Conservation (phyloP, 345 rosid genomes). For the Gossypium arboreum region DNA sequence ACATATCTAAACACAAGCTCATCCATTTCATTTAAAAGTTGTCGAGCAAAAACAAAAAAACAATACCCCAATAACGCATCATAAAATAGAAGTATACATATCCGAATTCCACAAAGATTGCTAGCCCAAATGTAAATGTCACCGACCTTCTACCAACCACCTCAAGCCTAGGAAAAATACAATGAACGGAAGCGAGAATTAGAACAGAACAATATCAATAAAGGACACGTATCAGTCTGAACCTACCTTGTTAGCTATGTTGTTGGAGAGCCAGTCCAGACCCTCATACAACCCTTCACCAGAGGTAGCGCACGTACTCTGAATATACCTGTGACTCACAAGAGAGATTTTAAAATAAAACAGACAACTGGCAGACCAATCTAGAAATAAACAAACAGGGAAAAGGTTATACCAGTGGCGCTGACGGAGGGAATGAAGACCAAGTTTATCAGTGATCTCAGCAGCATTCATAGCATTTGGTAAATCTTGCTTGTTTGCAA, state of each 20-base stretch:
- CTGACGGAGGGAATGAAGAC: slow-evolving; percentile 79
- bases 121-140: not conserved
- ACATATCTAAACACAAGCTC: slow-evolving; percentile 14
- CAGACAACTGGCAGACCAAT: not conserved
- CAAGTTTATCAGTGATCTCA: slow-evolving; percentile 80
- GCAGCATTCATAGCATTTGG: slow-evolving; percentile 89
- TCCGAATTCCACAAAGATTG: slow-evolving; percentile 4
- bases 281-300: slow-evolving; percentile 84
- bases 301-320: slow-evolving; percentile 74
- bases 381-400: not conserved
- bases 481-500: slow-evolving; percentile 87
- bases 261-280: slow-evolving; percentile 80
- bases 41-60: slow-evolving; percentile 1
- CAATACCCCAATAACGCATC: not conserved
- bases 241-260: slow-evolving; percentile 61
- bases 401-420: slow-evolving; percentile 58
- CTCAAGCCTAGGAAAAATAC: slow-evolving; percentile 25
- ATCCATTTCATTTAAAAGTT: slow-evolving; percentile 21
- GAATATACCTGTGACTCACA: slow-evolving; percentile 55
- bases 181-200: not conserved
- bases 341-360: not conserved
- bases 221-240: not conserved
- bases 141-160: not conserved
- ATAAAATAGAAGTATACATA: not conserved
- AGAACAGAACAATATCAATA: not conserved